Conservation (phyloP, 306 rosid species). For the Malus asiatica region DNA sequence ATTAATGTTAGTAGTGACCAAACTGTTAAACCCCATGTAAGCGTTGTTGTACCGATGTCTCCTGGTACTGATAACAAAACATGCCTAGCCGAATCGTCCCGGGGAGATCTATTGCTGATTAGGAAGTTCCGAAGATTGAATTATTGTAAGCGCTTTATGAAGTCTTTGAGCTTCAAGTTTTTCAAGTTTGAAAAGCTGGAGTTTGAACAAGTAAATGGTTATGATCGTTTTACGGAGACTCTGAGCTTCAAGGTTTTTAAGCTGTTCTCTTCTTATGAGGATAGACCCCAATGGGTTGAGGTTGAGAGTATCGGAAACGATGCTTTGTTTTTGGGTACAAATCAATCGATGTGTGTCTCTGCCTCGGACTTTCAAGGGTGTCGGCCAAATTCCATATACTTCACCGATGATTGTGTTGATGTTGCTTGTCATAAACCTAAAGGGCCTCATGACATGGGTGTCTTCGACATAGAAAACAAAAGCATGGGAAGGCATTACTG, state of each 20-base stretch:
- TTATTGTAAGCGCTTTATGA: neutral
- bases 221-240: neutral
- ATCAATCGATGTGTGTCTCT: neutral
- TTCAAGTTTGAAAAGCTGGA: neutral
- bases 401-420: neutral
- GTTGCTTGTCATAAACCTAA: neutral
- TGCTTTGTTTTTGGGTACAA: slow-evolving; percentile 2
- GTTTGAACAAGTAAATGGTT: neutral
- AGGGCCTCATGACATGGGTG: neutral
- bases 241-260: neutral
- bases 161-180: neutral
- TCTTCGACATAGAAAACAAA: neutral
- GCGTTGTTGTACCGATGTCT: neutral
- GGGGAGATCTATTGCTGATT: neutral
- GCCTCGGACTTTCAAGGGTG: neutral
- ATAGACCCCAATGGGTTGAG: neutral
- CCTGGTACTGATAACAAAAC: neutral
- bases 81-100: neutral
- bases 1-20: neutral
- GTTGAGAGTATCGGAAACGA: neutral
- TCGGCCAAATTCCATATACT: neutral
- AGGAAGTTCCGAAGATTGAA: neutral
- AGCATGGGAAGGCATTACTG: neutral
- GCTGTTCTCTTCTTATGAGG: neutral
- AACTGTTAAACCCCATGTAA: neutral